Evolutionary conservation across 2,329 filamentous ascomycete species (phyloP), one percentile per base, ranked within the genome.

Genomic region (Alternaria solani): DNA sequence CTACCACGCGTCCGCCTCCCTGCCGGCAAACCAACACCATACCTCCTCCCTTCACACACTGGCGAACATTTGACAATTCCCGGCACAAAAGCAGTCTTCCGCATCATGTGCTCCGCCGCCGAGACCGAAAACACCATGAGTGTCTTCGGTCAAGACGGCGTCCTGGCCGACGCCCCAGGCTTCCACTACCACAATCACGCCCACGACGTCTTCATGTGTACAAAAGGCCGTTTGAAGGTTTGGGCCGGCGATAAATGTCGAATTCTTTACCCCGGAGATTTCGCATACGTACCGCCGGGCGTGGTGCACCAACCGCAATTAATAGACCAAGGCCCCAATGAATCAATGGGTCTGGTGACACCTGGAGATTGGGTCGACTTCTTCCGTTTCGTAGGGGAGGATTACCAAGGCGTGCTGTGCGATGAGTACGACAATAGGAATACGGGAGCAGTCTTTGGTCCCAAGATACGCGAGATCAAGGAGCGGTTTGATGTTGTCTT

Each of bases 141-240:
- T 20, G 65, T 69, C 49, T 69, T 69, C 30, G 63, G 57, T 23
- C 53, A 62, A 56, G 66, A 66, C 28, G 67, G 65, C 39, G 57
- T 61, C n/a, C 32, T 66, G 8, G 62, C 63, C 25, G 67, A 69
- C 39, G 38, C 67, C 9, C 65, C 63, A 2, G 65, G 67, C 28
- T 69, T 69, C 47, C 67, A 69, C 51, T 68, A 67, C 44, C 67
- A 68, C 55, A 57, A 69, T 26, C 38, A 56, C 1, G 67, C 67
- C 4, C 67, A 69, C 47, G 67, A 69, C 39, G 64, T 68, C 6
- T 69, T 69, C 62, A 64, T 69, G 57, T 67, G 66, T 28, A 69
- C 67, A 26, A 65, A 61, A 46, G 67, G 67, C 1, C 60, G 58
- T 3, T 23, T 69, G 11, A 68, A 68, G 36, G 28, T 69, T 16